These are phyloP conservation scores for Oenanthe javanica DNA, from an alignment of 140 eudicot genomes.

Conservation along the genomic window DNA sequence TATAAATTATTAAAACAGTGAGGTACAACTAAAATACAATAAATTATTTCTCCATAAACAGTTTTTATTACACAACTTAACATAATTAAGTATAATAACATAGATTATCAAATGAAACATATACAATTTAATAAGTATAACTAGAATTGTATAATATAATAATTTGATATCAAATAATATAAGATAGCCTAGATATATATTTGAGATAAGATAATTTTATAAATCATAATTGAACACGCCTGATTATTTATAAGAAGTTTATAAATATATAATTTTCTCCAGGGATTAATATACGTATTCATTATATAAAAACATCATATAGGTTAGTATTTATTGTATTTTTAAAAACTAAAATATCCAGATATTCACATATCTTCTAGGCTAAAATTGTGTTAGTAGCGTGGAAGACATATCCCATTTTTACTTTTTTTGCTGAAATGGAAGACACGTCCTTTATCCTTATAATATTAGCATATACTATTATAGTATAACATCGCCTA, in stretches of 20 bases:
- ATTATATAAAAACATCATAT: not conserved
- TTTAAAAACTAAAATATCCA: not conserved
- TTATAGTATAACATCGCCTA: not conserved
- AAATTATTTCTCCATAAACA: not conserved
- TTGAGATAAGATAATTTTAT: not conserved
- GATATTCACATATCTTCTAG: not conserved
- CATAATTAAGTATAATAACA: not conserved
- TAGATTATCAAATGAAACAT: not conserved
- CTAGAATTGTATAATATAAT: not conserved
- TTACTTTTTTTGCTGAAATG: not conserved
- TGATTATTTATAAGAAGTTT: not conserved
- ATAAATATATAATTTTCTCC: not conserved
- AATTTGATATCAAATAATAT: not conserved
- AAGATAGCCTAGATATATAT: not conserved
- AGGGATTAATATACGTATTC: not conserved
- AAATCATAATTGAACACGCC: not conserved
- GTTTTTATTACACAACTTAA: no score
- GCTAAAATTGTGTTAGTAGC: not conserved
- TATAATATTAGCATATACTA: not conserved
- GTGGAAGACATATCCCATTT: not conserved
- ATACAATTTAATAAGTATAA: not conserved
- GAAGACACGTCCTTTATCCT: not conserved
- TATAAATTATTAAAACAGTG: not conserved
- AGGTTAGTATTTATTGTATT: not conserved
- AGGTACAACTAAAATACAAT: not conserved